Percentiles rank a stretch among this genome's conserved stretches.
These are phyloP conservation scores for Aegilops bicornis DNA, from an alignment of 176 grass and related monocot genomes.

Conservation along the genomic window DNA sequence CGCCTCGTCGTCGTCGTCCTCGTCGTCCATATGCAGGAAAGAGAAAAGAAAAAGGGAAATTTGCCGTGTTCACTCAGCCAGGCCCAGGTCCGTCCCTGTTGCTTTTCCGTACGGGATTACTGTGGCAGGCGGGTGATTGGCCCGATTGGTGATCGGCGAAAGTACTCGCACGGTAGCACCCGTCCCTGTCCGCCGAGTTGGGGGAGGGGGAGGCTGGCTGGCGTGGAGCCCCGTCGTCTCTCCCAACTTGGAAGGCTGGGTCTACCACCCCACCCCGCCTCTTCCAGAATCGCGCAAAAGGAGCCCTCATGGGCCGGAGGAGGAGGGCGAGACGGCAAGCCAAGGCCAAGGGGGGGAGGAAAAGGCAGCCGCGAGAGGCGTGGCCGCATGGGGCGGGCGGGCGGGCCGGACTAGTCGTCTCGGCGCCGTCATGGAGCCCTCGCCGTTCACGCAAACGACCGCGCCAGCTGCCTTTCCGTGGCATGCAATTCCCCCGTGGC, in stretches of 20 bases:
- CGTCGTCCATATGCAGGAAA: neutral
- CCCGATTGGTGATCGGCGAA: neutral
- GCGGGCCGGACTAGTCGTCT: neutral
- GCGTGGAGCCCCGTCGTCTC: conserved; percentile 8
- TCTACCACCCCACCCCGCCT: neutral
- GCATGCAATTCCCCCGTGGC: neutral
- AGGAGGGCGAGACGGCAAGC: neutral
- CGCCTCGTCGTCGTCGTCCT: too few species aligned
- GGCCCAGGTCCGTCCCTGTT: neutral
- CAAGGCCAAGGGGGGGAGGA: neutral
- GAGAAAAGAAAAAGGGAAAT: neutral
- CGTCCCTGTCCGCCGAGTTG: conserved; percentile 18
- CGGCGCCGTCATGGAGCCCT: neutral
- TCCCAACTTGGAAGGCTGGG: neutral
- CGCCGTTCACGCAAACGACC: neutral
- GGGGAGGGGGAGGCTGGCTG: neutral
- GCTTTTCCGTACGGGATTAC: neutral
- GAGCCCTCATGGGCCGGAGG: neutral
- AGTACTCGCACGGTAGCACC: neutral
- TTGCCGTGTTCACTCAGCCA: neutral
- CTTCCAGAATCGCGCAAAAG: conserved; percentile 19
- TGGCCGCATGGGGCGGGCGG: neutral
- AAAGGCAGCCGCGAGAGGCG: neutral
- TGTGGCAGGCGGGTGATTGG: conserved; percentile 21
- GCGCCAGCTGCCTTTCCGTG: too few species aligned